Percentiles rank a stretch among this genome's conserved stretches.
These are phyloP conservation scores for Vitis amurensis DNA, from an alignment of 164 flowering plant species.

Conservation along the genomic window DNA sequence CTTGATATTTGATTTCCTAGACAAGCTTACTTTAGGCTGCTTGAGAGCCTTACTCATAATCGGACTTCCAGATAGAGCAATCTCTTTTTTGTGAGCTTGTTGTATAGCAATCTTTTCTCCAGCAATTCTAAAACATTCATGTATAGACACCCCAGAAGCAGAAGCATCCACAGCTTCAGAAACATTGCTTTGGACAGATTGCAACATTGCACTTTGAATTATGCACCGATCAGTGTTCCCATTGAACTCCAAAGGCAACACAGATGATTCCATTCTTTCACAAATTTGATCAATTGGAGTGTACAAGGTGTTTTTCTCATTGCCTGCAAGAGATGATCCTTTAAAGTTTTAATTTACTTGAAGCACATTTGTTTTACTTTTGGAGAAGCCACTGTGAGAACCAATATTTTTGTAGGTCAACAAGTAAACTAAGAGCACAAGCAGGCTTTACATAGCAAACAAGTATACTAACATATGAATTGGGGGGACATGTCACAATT, in stretches of 20 bases:
- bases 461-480: no score
- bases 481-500: no score
- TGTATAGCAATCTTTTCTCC: constrained; percentile 20
- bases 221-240: constrained; percentile 6
- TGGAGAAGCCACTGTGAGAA: no score
- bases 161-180: constrained; percentile 28
- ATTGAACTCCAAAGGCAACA: constrained; percentile 22
- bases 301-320: not conserved
- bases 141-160: constrained; percentile 12
- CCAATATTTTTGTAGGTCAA: no score
- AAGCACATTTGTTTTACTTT: no score
- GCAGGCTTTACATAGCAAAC: no score
- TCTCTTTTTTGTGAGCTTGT: constrained; percentile 28
- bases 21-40: constrained; percentile 26
- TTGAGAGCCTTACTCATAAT: constrained; percentile 12
- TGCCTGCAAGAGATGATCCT: no score
- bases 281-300: constrained; percentile 17
- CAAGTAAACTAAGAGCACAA: no score
- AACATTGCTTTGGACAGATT: constrained; percentile 13
- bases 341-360: no score
- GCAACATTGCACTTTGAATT: constrained; percentile 13
- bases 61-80: constrained; percentile 27
- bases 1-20: constrained; percentile 23
- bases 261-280: constrained; percentile 19
- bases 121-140: constrained; percentile 24